These are phyloP conservation scores for Populus hybrid DNA, from an alignment of 441 rosid species.

Conservation along the genomic window DNA sequence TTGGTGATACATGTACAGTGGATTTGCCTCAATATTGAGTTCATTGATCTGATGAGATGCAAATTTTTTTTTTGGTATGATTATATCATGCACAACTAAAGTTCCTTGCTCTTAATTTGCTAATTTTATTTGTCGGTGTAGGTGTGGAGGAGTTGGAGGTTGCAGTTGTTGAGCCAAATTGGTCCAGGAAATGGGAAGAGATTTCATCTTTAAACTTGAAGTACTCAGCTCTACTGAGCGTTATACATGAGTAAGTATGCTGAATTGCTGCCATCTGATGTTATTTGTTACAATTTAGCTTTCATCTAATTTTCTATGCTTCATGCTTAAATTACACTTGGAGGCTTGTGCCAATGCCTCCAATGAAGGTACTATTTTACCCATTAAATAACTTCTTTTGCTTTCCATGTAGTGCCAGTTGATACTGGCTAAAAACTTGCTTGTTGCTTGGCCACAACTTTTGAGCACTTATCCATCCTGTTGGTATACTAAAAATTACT, in stretches of 20 bases:
- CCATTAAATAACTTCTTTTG: not conserved
- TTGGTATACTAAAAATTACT: not conserved
- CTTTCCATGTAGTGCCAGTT: conserved; percentile 1
- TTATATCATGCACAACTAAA: not conserved
- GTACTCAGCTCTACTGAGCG: conserved; percentile 58
- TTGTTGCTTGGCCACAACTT: not conserved
- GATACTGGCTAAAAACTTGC: not conserved
- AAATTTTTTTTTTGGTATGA: not conserved
- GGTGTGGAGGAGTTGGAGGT: conserved; percentile 79
- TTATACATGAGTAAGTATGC: conserved; percentile 54
- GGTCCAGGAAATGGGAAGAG: conserved; percentile 64
- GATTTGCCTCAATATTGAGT: not conserved
- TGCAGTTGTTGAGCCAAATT: conserved; percentile 55
- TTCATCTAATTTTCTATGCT: not conserved
- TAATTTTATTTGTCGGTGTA: conserved; percentile 28
- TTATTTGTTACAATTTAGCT: not conserved
- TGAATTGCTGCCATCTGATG: not conserved
- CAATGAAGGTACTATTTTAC: not conserved
- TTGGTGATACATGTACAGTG: not conserved
- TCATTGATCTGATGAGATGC: not conserved
- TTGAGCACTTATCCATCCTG: not conserved
- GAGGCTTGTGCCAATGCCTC: conserved; percentile 7
- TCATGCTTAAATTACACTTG: conserved; percentile 1
- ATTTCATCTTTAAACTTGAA: conserved; percentile 60
- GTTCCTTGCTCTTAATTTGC: conserved; percentile 14